Percentiles rank a stretch among this genome's conserved stretches.
Conservation (phyloP, 2,329 filamentous ascomycete species). For the Cryphonectria parasitica region DNA sequence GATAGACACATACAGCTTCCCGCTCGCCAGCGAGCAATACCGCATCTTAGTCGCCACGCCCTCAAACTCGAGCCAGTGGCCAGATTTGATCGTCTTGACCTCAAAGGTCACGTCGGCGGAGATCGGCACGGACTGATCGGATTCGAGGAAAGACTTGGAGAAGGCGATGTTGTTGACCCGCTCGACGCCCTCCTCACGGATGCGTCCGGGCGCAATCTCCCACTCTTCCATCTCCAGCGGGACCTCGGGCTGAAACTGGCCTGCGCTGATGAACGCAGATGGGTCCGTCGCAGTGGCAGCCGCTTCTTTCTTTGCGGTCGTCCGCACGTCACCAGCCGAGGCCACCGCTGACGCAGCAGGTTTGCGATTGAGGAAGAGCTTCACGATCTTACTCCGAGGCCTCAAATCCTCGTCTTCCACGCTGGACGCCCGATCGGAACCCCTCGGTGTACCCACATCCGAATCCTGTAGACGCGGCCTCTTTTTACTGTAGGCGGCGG, state of each 20-base stretch:
- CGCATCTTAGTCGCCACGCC: constrained; percentile 31
- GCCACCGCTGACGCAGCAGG: neutral
- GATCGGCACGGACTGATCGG: constrained; percentile 33
- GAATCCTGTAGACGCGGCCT: constrained; percentile 7
- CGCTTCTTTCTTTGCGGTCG: neutral
- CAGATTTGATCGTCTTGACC: constrained; percentile 36
- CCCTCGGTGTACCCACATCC: neutral
- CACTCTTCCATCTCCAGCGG: constrained; percentile 43
- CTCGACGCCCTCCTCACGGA: constrained; percentile 29
- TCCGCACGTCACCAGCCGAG: neutral
- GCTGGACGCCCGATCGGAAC: neutral
- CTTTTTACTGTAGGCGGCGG: constrained; percentile 10
- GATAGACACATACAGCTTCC: constrained; percentile 37
- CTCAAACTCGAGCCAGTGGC: constrained; percentile 32
- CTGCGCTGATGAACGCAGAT: constrained; percentile 31
- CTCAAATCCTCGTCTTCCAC: constrained; percentile 6
- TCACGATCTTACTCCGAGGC: constrained; percentile 9
- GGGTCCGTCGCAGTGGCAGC: neutral
- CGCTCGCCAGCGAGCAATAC: constrained; percentile 37
- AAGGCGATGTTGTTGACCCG: constrained; percentile 36
- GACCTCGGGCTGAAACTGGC: constrained; percentile 27
- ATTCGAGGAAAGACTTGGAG: constrained; percentile 40
- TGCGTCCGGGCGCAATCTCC: constrained; percentile 42
- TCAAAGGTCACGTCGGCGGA: constrained; percentile 36
- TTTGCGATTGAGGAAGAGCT: constrained; percentile 2